phyloP scores from a whole-genome alignment of 129 eudicot genomes.

The Ambrosia artemisiifolia region DNA sequence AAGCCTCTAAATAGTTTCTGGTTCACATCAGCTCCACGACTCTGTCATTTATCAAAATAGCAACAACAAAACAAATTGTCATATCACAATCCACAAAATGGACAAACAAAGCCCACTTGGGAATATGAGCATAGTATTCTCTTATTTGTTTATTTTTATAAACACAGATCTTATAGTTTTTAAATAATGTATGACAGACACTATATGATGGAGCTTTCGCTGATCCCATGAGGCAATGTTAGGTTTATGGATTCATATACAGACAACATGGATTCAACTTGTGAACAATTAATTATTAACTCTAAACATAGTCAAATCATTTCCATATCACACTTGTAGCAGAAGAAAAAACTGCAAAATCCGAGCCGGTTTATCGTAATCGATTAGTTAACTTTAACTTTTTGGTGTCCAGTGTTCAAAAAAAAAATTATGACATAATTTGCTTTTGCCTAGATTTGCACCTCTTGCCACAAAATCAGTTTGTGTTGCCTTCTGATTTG shows the following conservation, averaged over 20 bases:
- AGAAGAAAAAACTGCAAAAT: too few relatives aligned
- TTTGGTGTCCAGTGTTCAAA: background rate
- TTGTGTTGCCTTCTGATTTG: background rate
- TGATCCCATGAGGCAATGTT: conserved; percentile 29
- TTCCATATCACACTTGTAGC: background rate
- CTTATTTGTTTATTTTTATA: background rate
- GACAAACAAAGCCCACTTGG: conserved; percentile 16
- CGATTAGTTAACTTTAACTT: background rate
- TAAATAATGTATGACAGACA: conserved; percentile 19
- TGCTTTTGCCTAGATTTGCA: background rate
- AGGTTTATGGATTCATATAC: conserved; percentile 9
- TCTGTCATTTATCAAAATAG: conserved; percentile 44
- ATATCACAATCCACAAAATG: conserved; percentile 2
- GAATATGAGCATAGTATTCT: conserved; percentile 20
- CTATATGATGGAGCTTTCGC: conserved; percentile 20
- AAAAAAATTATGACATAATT: background rate
- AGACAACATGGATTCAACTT: conserved; percentile 32
- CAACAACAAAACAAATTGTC: conserved; percentile 8
- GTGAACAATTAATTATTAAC: too few relatives aligned
- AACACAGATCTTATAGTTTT: background rate
- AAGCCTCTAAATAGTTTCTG: conserved; percentile 75
- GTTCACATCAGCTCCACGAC: conserved; percentile 78
- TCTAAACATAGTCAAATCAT: conserved; percentile 6
- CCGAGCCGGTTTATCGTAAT: too few relatives aligned
- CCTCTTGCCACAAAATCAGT: background rate